Evolutionary conservation across 768 basidiomycete species (phyloP).

Genomic region (Tulasnella sp.): DNA sequence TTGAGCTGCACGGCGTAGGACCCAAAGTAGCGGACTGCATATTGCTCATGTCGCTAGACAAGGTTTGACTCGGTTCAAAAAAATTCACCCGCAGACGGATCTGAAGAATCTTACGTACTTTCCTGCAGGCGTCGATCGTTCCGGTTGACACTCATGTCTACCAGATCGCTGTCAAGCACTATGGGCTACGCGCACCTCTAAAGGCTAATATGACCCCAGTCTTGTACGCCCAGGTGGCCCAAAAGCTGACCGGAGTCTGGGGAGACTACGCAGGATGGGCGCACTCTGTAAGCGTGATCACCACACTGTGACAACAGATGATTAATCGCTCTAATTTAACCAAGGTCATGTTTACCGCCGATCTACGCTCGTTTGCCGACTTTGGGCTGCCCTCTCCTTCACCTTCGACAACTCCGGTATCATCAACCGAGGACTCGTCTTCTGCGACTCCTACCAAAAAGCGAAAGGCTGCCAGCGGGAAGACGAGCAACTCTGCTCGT

Average conservation of each 20-base stretch:
- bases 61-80: slow-evolving; percentile 47
- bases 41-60: slow-evolving; percentile 86
- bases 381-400: slow-evolving; percentile 46
- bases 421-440: background rate
- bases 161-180: slow-evolving; percentile 79
- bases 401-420: slow-evolving; percentile 1
- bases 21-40: slow-evolving; percentile 96
- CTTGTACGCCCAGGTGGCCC: slow-evolving; percentile 67
- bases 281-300: slow-evolving; percentile 56
- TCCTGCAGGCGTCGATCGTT: slow-evolving; percentile 46
- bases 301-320: background rate
- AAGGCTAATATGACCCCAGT: slow-evolving; percentile 58
- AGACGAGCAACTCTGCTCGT: background rate
- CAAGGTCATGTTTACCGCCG: slow-evolving; percentile 71
- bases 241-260: slow-evolving; percentile 63
- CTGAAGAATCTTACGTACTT: background rate
- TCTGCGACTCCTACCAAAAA: slow-evolving; percentile 3
- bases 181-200: slow-evolving; percentile 50
- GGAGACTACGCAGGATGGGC: slow-evolving; percentile 88
- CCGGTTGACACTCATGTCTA: slow-evolving; percentile 96
- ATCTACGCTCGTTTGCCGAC: slow-evolving; percentile 61
- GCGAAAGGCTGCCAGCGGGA: background rate
- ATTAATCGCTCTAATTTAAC: background rate
- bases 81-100: background rate
- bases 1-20: slow-evolving; percentile 86